Percentiles rank a stretch among this genome's conserved stretches.
Evolutionary conservation across 1,139 yeast genomes (phyloP).

Genomic region (Geotrichum histeridarum): DNA sequence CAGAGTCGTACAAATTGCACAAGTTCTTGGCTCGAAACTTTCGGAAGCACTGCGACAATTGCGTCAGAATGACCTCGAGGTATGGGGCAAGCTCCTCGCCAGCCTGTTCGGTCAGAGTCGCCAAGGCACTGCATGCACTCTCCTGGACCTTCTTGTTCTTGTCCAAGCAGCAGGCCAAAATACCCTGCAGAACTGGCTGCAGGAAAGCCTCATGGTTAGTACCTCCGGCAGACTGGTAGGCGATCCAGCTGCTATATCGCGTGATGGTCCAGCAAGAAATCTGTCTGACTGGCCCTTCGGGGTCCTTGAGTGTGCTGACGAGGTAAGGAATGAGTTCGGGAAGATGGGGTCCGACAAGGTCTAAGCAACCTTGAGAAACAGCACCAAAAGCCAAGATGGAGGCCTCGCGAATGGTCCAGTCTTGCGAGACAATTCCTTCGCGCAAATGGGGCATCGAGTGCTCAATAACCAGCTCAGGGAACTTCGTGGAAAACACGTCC

Average conservation of each 20-base stretch:
- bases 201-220: constrained; percentile 55
- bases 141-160: constrained; percentile 88
- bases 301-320: constrained; percentile 71
- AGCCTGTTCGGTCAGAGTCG: constrained; percentile 75
- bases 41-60: constrained; percentile 67
- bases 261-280: constrained; percentile 95
- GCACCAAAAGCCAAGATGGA: constrained; percentile 95
- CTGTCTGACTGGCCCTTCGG: constrained; percentile 81
- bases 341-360: constrained; percentile 62
- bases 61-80: constrained; percentile 62
- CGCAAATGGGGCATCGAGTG: constrained; percentile 75
- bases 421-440: constrained; percentile 57
- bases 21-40: constrained; percentile 78
- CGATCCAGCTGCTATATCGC: constrained; percentile 76
- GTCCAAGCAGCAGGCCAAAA: constrained; percentile 72
- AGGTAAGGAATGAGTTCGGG: constrained; percentile 81
- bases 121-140: constrained; percentile 84
- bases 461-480: constrained; percentile 63
- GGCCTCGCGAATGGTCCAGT: constrained; percentile 92
- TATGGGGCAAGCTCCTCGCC: constrained; percentile 56
- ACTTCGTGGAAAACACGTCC: constrained; percentile 67
- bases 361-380: constrained; percentile 80
- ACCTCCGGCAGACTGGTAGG: constrained; percentile 41
- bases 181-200: constrained; percentile 66
- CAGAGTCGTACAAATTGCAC: constrained; percentile 78